Percentiles rank a stretch among this genome's conserved stretches.
These are phyloP conservation scores for Tulasnella sp. DNA, from an alignment of 768 basidiomycete species.

Conservation along the genomic window DNA sequence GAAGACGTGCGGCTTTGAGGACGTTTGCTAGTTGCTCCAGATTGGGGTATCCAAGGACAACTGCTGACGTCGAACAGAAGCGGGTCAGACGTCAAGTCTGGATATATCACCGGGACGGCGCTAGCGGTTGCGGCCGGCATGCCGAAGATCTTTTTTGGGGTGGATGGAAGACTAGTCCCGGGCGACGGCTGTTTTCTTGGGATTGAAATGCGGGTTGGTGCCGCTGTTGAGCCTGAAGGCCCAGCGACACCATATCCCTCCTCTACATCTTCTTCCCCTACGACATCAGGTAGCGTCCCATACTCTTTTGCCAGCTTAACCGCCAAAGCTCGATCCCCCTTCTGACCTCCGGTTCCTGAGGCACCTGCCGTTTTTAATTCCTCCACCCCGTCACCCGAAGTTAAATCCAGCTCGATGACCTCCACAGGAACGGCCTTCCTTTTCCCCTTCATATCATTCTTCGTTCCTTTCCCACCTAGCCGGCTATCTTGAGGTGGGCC, in stretches of 20 bases:
- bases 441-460: not conserved
- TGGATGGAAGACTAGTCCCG: not conserved
- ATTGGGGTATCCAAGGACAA: constrained; percentile 42
- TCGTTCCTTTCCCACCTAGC: not conserved
- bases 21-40: not conserved
- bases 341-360: not conserved
- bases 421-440: not conserved
- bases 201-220: not conserved
- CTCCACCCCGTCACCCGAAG: not conserved
- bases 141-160: not conserved
- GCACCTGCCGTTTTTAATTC: not conserved
- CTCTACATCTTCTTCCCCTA: not conserved
- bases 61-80: constrained; percentile 42
- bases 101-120: constrained; percentile 7
- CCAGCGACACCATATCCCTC: not conserved
- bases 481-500: not conserved
- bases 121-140: not conserved
- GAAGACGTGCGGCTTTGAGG: constrained; percentile 18
- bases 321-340: not conserved
- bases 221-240: not conserved
- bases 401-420: not conserved
- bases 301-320: not conserved
- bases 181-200: not conserved
- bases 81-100: constrained; percentile 42
- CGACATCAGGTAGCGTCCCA: not conserved